These are phyloP conservation scores for Bipolaris oryzae DNA, from an alignment of 2,329 filamentous ascomycete genomes.

Conservation along the genomic window DNA sequence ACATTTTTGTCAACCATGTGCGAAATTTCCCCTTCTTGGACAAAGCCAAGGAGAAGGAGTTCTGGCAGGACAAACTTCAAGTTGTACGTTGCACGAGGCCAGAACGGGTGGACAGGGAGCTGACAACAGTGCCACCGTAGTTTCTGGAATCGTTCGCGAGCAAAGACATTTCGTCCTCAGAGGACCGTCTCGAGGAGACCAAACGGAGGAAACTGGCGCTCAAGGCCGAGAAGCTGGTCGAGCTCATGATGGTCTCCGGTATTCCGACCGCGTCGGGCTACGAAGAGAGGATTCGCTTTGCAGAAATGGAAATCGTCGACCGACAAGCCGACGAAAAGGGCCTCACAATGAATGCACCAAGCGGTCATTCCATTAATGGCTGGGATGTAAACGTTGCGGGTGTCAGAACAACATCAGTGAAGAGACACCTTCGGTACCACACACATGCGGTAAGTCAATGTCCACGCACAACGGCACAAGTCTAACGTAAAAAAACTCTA, in stretches of 20 bases:
- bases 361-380: conserved; percentile 90
- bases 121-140: conserved; percentile 53
- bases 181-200: conserved; percentile 93
- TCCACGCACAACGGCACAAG: background rate
- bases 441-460: conserved; percentile 76
- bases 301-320: conserved; percentile 96
- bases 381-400: conserved; percentile 97
- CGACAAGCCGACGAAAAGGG: conserved; percentile 90
- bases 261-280: conserved; percentile 95
- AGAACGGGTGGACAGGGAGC: conserved; percentile 12
- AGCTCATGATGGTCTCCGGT: conserved; percentile 99
- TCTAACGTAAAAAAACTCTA: conserved; percentile 42
- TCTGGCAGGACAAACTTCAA: conserved; percentile 98
- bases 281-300: conserved; percentile 95
- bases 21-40: conserved; percentile 98
- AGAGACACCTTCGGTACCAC: conserved; percentile 86
- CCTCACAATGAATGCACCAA: conserved; percentile 82
- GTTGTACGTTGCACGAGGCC: conserved; percentile 65
- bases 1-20: conserved; percentile 97
- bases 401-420: conserved; percentile 79
- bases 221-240: conserved; percentile 94
- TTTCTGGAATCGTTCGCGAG: conserved; percentile 97
- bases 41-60: conserved; percentile 96
- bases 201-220: conserved; percentile 89
- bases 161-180: conserved; percentile 95